phyloP scores from a whole-genome alignment of 345 rosid genomes.

The Iberis pinnata region DNA sequence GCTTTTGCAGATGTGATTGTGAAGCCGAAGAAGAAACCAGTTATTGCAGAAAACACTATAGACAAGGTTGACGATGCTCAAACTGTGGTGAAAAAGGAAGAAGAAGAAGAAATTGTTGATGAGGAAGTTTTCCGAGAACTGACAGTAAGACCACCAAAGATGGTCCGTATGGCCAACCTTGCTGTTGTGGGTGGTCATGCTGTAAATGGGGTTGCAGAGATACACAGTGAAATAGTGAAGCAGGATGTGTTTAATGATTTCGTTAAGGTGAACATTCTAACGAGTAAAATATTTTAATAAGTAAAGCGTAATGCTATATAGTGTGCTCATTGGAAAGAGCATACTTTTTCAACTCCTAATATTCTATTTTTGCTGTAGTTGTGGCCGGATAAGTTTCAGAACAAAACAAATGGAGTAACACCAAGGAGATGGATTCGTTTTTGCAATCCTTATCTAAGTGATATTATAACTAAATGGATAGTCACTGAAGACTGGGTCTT shows the following conservation, averaged over 20 bases:
- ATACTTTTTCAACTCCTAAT: slow-evolving; percentile 8
- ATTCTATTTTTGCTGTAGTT: slow-evolving; percentile 38
- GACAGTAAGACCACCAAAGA: slow-evolving; percentile 36
- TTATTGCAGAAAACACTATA: slow-evolving; percentile 25
- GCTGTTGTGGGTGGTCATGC: slow-evolving; percentile 60
- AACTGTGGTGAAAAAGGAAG: slow-evolving; percentile 8
- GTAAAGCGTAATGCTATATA: slow-evolving; percentile 3
- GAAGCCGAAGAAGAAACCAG: slow-evolving; percentile 38
- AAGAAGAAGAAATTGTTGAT: slow-evolving; percentile 29
- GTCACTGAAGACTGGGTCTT: slow-evolving; percentile 74
- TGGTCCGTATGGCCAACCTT: slow-evolving; percentile 68
- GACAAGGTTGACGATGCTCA: slow-evolving; percentile 28
- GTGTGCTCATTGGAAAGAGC: slow-evolving; percentile 3
- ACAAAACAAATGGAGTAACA: slow-evolving; percentile 77
- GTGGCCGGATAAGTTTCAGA: slow-evolving; percentile 72
- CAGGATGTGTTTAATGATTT: slow-evolving; percentile 63
- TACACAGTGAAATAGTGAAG: slow-evolving; percentile 71
- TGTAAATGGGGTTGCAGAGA: slow-evolving; percentile 78
- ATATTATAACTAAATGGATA: slow-evolving; percentile 54
- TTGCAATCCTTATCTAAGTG: slow-evolving; percentile 65
- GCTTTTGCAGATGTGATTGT: slow-evolving; percentile 52
- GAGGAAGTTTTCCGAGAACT: slow-evolving; percentile 35
- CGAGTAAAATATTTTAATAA: neutral
- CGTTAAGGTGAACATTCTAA: slow-evolving; percentile 37
- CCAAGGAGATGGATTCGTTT: slow-evolving; percentile 76